Evolutionary conservation across 306 rosid species (phyloP).

Genomic region (Dryas alaskensis): DNA sequence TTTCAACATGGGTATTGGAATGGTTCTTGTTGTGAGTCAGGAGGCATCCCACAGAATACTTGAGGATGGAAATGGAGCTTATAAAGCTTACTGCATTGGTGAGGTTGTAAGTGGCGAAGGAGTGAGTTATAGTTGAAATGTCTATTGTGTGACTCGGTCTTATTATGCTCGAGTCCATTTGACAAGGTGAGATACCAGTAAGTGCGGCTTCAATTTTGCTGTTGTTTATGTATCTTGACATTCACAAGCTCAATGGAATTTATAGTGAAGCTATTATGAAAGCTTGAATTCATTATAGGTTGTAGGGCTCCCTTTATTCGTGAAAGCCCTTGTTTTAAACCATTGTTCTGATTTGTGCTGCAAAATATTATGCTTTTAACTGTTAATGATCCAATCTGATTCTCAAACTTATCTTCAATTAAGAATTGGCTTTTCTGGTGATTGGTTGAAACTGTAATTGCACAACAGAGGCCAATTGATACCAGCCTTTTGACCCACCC

Average conservation of each 20-base stretch:
- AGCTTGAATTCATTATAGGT: background rate
- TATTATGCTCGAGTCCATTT: background rate
- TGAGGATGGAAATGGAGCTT: slow-evolving; percentile 29
- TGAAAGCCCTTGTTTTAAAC: background rate
- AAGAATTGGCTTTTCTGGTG: too few relatives aligned
- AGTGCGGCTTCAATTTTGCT: slow-evolving; percentile 1
- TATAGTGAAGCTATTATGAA: slow-evolving; percentile 1
- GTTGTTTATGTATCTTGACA: background rate
- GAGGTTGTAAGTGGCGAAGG: slow-evolving; percentile 62
- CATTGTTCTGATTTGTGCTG: background rate
- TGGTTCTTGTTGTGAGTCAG: slow-evolving; percentile 77
- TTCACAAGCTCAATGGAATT: background rate
- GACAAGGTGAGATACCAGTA: background rate
- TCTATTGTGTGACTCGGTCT: background rate
- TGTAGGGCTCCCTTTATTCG: background rate
- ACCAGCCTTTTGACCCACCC: too few relatives aligned
- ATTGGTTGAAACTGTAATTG: too few relatives aligned
- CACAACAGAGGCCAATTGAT: too few relatives aligned
- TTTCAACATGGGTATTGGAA: slow-evolving; percentile 89
- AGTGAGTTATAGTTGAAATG: slow-evolving; percentile 40
- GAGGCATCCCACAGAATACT: slow-evolving; percentile 52
- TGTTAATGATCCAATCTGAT: background rate
- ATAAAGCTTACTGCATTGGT: slow-evolving; percentile 57
- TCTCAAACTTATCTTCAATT: background rate
- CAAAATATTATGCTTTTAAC: background rate